A percentile compares a stretch with the other conserved stretches of the same genome.
Conservation (phyloP, 2,329 filamentous ascomycete species). For the Trichoderma sp. region DNA sequence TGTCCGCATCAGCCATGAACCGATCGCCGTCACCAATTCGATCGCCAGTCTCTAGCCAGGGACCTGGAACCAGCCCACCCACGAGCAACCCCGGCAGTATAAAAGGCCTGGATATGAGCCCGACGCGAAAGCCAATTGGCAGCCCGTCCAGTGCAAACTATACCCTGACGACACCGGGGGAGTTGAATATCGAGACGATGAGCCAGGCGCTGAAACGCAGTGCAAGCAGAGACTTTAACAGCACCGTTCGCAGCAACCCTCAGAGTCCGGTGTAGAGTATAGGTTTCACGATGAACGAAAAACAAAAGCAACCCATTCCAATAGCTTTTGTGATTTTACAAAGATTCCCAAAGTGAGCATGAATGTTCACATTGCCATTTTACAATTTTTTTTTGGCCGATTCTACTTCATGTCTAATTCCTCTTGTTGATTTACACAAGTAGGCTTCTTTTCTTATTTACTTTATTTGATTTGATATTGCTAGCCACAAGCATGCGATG, state of each 20-base stretch:
- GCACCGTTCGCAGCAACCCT: slow-evolving; percentile 58
- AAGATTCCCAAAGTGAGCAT: neutral
- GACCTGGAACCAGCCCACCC: slow-evolving; percentile 69
- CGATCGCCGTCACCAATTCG: slow-evolving; percentile 80
- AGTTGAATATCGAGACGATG: slow-evolving; percentile 93
- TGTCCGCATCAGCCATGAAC: slow-evolving; percentile 56
- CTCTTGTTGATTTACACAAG: slow-evolving; percentile 16
- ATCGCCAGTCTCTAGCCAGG: slow-evolving; percentile 76
- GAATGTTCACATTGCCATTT: neutral
- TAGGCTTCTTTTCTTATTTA: slow-evolving; percentile 17
- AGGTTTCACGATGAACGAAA: slow-evolving; percentile 36
- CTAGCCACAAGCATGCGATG: slow-evolving; percentile 33
- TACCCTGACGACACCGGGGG: slow-evolving; percentile 54
- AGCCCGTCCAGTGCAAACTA: slow-evolving; percentile 64
- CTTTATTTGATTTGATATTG: slow-evolving; percentile 15
- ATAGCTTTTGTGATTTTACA: neutral
- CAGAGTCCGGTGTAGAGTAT: slow-evolving; percentile 58
- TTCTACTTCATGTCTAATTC: slow-evolving; percentile 10
- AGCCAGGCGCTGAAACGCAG: slow-evolving; percentile 84
- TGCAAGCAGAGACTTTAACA: slow-evolving; percentile 74
- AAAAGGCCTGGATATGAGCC: slow-evolving; percentile 74
- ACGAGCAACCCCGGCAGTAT: slow-evolving; percentile 76
- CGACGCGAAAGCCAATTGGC: slow-evolving; percentile 60
- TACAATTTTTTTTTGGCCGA: neutral
- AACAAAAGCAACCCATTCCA: neutral